Base-by-base conservation (phyloP, 768 basidiomycete species). In the Coprinellus micaceus region DNA sequence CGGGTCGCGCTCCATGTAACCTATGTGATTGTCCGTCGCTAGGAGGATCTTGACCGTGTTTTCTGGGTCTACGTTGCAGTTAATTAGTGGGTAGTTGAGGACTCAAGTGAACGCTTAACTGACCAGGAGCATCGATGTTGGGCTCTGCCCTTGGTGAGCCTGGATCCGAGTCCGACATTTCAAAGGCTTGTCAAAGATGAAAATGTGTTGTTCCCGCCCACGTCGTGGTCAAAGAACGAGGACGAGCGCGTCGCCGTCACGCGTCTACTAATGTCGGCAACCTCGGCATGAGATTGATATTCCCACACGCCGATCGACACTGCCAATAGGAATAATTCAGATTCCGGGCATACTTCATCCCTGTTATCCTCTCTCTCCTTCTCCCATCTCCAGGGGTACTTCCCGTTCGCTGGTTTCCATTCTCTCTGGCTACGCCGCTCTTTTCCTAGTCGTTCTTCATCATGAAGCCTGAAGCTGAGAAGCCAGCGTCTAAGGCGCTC, bases 21-120 rank as follows among this genome's bases (percentile, higher is more conserved):
- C 97, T 59, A 99, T 89, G 65, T 98, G 95, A 62, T 93, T 96
- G 72, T 98, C 95, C 0, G 95, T 97, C 5, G 95, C 95, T 6
- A 98, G 84, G 67, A 98, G 71, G 64, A 98, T 94, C 58, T 74
- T 78, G 58, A 94, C 85, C 0, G 84, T 90, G 65, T 92, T 81
- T 58, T 87, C 81, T 19, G 77, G 71, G 56, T 75, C 87, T 86
- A 62, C 36, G 36, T 48, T 10, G 4, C 22, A 13, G 49, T n/a
- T 28, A 24, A 28, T 44, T 12, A 48, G 30, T 51, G 29, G 26
- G 46, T 36, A 9, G 17, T 10, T 5, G 17, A 7, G 3, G 33
- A 25, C 21, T 24, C 10, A 17, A 15, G 13, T 24, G n/a, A 47
- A 17, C 41, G 28, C 28, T n/a, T 29, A 45, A 64, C 66, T 60